Evolutionary conservation across 164 flowering plant species (phyloP), one percentile per base, ranked within the genome.

Genomic region (Magnolia officinalis): DNA sequence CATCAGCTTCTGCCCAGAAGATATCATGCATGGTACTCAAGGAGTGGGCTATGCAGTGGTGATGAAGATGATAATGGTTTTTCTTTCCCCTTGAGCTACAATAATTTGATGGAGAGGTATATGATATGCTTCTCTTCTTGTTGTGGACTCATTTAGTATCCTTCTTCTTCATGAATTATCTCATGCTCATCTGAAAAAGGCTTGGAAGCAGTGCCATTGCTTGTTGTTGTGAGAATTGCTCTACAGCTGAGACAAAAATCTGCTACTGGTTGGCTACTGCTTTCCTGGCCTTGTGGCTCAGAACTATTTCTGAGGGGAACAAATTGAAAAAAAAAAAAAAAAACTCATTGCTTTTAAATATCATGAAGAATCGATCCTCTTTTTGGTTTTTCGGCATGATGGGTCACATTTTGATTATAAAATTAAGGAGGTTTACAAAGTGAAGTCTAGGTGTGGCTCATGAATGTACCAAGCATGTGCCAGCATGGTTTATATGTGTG

Each of bases 1-100:
- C 94, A 96, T 82, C 90, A 93, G 72, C 98, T 96, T 77, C 80
- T 96, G 70, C 99, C 99, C 72, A 89, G 98, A 87, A 89, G 99
- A 82, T 96, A 92, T 84, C 99, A 96, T 92, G 97, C 97, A 75
- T 89, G 95, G 97, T 96, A 92, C 81, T 93, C 99, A 77, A 87
- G 98, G 79, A 89, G 37, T 76, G 97, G 95, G 24, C 77, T 29
- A 9, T 79, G 20, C 50, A 89, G 85, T 81, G 90, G 90, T 18
- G 86, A 88, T 79, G 91, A 85, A 78, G 78, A 89, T 84, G 97
- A 90, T 84, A 85, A 87, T 81, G 98, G 95, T 64, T 26, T 83
- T 49, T 96, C 99, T 8, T 88, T 92, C 72, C 98, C 98, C 55
- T 78, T 96, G 77, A 86, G 82, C 80, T 91, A 96, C 83, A 85